Conservation (phyloP, 2,329 filamentous ascomycete genomes). For the Aspergillus thermomutatus region DNA sequence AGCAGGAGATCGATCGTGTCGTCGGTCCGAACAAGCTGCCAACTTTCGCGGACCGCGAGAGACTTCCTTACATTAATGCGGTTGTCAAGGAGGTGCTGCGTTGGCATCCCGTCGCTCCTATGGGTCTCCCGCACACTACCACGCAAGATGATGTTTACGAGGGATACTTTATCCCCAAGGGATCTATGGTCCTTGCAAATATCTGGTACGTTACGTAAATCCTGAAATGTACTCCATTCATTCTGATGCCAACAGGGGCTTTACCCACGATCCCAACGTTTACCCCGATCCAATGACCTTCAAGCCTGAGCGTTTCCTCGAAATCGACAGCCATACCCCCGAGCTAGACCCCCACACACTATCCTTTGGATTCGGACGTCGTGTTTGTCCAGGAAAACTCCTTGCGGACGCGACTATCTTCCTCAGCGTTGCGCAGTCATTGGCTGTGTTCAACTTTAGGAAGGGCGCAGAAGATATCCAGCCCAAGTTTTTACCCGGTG, state of each 20-base stretch:
- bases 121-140: conserved; percentile 28
- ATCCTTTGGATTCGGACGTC: conserved; percentile 38
- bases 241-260: conserved; percentile 31
- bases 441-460: conserved; percentile 47
- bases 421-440: conserved; percentile 40
- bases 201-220: conserved; percentile 29
- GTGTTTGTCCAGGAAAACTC: conserved; percentile 40
- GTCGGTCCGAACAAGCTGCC: conserved; percentile 29
- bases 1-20: conserved; percentile 41
- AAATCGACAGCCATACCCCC: conserved; percentile 21
- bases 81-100: conserved; percentile 36
- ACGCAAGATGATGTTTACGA: conserved; percentile 24
- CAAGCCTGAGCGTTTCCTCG: conserved; percentile 43
- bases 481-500: conserved; percentile 32
- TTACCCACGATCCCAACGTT: conserved; percentile 35
- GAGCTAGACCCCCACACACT: conserved; percentile 36
- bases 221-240: conserved; percentile 2
- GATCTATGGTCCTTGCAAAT: conserved; percentile 31
- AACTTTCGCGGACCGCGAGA: conserved; percentile 34
- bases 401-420: conserved; percentile 40
- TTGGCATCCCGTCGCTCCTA: conserved; percentile 32
- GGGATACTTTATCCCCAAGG: conserved; percentile 31
- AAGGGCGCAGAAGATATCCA: conserved; percentile 38
- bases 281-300: conserved; percentile 39
- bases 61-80: conserved; percentile 34